A percentile compares a stretch with the other conserved stretches of the same genome.
Conservation (phyloP, 139 green algal genomes). For the Haematococcus lacustris region DNA sequence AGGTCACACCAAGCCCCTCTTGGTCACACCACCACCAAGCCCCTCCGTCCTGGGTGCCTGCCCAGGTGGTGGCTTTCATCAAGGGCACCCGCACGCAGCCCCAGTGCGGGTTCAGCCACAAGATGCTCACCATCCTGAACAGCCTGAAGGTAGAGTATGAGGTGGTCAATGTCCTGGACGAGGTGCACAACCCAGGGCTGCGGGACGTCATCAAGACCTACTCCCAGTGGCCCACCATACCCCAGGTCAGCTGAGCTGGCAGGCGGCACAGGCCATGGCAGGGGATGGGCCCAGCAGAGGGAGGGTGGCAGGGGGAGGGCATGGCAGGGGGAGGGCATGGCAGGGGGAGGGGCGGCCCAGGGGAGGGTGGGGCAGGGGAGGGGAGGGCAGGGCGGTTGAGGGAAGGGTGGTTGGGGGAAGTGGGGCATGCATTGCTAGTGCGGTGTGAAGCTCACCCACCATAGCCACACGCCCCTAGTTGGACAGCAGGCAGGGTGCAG, state of each 20-base stretch:
- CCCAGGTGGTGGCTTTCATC: constrained; percentile 81
- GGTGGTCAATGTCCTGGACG: constrained; percentile 89
- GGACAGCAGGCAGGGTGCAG: no score
- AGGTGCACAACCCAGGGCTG: constrained; percentile 70
- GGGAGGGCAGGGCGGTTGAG: no score
- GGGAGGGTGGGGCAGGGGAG: background rate
- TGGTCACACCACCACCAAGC: no score
- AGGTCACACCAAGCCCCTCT: no score
- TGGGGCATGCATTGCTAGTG: no score
- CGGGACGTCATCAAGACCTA: constrained; percentile 89
- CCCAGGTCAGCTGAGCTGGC: constrained; percentile 44
- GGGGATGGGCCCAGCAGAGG: background rate
- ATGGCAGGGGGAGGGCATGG: no score
- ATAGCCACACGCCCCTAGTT: no score
- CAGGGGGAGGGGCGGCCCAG: background rate
- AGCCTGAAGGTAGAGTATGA: constrained; percentile 45
- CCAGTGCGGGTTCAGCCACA: constrained; percentile 84
- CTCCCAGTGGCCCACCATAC: constrained; percentile 93
- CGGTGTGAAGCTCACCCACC: no score
- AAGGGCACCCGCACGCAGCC: constrained; percentile 83
- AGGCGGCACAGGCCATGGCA: background rate
- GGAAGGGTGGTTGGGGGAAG: no score
- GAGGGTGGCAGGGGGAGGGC: background rate
- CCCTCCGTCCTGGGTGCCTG: background rate
- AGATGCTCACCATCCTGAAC: constrained; percentile 76